Conservation (phyloP, 176 grass and related monocot genomes). For the Cenchrus purpureus region DNA sequence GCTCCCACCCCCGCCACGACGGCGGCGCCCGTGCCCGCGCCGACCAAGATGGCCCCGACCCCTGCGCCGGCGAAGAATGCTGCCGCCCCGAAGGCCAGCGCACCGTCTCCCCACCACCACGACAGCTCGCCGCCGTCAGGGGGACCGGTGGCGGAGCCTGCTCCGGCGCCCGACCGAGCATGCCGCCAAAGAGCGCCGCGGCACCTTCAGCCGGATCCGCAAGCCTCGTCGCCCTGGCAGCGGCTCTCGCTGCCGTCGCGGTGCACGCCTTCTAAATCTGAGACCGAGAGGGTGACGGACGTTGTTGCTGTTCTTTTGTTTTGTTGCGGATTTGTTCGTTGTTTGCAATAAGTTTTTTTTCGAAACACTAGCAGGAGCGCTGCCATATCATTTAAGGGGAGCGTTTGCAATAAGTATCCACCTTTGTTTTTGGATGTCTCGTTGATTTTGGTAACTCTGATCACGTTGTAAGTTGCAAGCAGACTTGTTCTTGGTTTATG, state of each 20-base stretch:
- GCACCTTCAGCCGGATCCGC: not conserved
- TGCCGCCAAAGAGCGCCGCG: not conserved
- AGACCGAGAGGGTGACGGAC: not conserved
- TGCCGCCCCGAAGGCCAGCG: not conserved
- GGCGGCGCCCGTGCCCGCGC: not conserved
- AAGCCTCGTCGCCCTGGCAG: not conserved
- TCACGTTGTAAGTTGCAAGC: not conserved
- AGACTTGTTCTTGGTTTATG: not conserved
- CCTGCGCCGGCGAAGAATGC: conserved; percentile 1
- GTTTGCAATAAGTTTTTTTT: conserved; percentile 5
- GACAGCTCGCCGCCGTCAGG: not conserved
- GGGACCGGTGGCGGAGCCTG: not conserved
- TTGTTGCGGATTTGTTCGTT: not conserved
- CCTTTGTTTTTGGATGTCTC: not conserved
- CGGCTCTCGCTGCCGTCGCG: not conserved
- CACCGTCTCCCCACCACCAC: not conserved
- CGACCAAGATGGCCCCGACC: not conserved
- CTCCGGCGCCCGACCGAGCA: not conserved
- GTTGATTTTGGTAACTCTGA: not conserved
- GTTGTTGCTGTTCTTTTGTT: not conserved
- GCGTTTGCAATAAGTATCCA: conserved; percentile 9
- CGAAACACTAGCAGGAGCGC: too few species aligned
- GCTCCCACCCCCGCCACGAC: not conserved
- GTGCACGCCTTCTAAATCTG: not conserved
- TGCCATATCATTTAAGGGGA: too few species aligned